Conservation (phyloP, 345 rosid genomes). For the Noccaea caerulescens region DNA sequence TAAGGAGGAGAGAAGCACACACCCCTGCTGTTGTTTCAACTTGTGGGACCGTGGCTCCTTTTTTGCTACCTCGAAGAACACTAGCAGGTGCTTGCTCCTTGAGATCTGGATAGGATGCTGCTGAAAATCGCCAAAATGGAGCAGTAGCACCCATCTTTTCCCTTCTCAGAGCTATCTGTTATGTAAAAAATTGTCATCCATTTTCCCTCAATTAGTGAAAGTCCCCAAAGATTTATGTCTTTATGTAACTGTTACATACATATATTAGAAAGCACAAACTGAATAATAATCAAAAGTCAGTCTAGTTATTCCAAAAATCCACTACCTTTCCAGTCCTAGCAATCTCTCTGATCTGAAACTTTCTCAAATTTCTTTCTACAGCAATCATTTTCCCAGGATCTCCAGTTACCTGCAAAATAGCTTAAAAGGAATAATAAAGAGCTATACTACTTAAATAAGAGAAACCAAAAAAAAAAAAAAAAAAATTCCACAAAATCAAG, state of each 20-base stretch:
- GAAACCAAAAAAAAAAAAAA: background rate
- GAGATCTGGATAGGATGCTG: conserved; percentile 96
- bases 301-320: conserved; percentile 19
- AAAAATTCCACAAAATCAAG: background rate
- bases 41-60: conserved; percentile 49
- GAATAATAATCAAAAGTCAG: conserved; percentile 8
- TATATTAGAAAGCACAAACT: conserved; percentile 23
- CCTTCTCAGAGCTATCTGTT: conserved; percentile 89
- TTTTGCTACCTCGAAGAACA: conserved; percentile 52
- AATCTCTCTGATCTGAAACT: conserved; percentile 91
- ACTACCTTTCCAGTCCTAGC: conserved; percentile 74
- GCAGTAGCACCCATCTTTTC: conserved; percentile 92
- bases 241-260: conserved; percentile 14
- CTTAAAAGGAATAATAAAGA: background rate
- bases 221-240: conserved; percentile 15
- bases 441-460: background rate
- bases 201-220: conserved; percentile 27
- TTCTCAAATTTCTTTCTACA: conserved; percentile 79
- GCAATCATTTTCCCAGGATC: conserved; percentile 98
- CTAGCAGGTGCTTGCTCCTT: conserved; percentile 49
- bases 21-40: conserved; percentile 62
- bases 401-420: conserved; percentile 74
- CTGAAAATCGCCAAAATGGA: conserved; percentile 98
- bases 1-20: conserved; percentile 44
- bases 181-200: conserved; percentile 15